Percentiles rank a stretch among this genome's conserved stretches.
These are phyloP conservation scores for Lagenidium giganteum DNA, from an alignment of 352 stramenopile genomes.

Conservation along the genomic window DNA sequence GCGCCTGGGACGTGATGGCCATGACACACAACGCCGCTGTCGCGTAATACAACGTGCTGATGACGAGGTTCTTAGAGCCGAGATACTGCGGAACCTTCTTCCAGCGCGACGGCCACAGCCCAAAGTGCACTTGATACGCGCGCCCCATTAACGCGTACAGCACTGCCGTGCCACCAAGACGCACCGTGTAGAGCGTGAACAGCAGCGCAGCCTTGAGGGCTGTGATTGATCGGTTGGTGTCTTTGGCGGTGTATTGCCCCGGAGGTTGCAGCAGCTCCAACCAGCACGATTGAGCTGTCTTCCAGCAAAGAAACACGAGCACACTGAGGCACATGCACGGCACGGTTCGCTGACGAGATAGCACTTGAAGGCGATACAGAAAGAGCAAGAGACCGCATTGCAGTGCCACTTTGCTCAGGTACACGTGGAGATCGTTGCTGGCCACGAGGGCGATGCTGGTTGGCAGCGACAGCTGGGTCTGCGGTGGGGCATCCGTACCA, in stretches of 20 bases:
- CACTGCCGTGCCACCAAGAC: constrained; percentile 19
- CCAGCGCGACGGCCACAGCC: constrained; percentile 36
- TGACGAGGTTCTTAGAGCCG: constrained; percentile 54
- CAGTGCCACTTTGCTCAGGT: constrained; percentile 36
- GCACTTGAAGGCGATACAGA: constrained; percentile 23
- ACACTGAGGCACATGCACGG: constrained; percentile 37
- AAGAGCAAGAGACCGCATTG: constrained; percentile 48
- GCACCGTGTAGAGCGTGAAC: constrained; percentile 37
- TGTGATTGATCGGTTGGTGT: not conserved
- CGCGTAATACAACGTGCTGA: constrained; percentile 51
- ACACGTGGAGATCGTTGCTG: constrained; percentile 9
- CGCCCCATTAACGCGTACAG: constrained; percentile 32
- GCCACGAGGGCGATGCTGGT: constrained; percentile 6
- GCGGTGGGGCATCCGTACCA: not conserved
- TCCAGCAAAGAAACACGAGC: constrained; percentile 36
- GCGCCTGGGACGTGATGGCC: constrained; percentile 21
- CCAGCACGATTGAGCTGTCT: constrained; percentile 43
- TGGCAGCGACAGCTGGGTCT: not conserved
- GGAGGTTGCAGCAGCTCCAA: constrained; percentile 9
- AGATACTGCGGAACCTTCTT: constrained; percentile 44
- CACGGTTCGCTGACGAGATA: constrained; percentile 26
- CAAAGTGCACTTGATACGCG: constrained; percentile 50
- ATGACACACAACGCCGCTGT: constrained; percentile 29
- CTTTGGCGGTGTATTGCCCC: not conserved
- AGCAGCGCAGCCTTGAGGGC: constrained; percentile 32